Base-by-base conservation (phyloP, 371 early-diverging fungal genomes). In the Mortierella polycephala region DNA sequence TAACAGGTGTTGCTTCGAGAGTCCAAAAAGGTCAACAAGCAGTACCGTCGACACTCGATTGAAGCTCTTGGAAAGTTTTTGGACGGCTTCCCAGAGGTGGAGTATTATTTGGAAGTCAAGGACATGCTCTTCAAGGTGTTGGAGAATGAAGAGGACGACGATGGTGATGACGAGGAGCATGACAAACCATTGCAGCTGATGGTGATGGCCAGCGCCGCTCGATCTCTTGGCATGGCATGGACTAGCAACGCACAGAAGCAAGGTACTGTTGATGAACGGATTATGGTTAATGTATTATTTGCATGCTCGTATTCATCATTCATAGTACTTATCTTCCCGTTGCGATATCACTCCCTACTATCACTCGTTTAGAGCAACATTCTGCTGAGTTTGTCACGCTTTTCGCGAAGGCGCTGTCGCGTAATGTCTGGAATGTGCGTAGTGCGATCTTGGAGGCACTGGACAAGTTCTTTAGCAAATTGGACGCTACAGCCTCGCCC, bases 391-490 rank as follows among this genome's bases (percentile, higher is more conserved):
- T 88, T 58, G 82, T 81, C 1, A 57, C 64, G 1, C 2, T 47
- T 5, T 37, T 90, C 0, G 64, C 79, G 8, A 61, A 76, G 0
- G 74, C 87, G 10, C 71, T 92, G 39, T 82, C 82, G 7, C 86
- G 86, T 5, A 88, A 89, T 40, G 86, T 92, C 7, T 94, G 94
- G 95, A 95, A 93, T 67, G 89, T 94, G 1, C 86, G 89, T 16
- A 54, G 88, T 11, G 86, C 89, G 8, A 84, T 90, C 14, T 64
- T 94, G 45, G 89, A 91, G 16, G 83, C 90, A 12, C 57, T 91
- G 2, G 81, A 86, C 10, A 77, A 70, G 16, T 84, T 92, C 59
- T 64, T 92, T 9, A 64, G 70, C 21, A 82, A 79, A 58, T 46
- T 72, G 41, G 47, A 70, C 12, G 42, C 67, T 16, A 11, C 57